phyloP scores from a whole-genome alignment of 2,329 filamentous ascomycete genomes.

The Ceratocystiopsis minuta region DNA sequence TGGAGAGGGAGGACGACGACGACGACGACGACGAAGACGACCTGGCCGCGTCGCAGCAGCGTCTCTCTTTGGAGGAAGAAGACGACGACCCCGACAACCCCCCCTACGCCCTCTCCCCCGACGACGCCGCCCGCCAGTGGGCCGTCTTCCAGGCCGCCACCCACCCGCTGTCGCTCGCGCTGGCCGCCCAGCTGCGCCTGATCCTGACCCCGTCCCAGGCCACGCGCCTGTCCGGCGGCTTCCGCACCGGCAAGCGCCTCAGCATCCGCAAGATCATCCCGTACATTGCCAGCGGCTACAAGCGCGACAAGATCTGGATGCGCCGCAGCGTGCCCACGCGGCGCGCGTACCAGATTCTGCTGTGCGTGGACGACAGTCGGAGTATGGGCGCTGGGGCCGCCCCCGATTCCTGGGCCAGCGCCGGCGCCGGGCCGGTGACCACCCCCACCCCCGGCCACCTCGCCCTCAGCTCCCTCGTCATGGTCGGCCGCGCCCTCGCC shows the following conservation, averaged over 20 bases:
- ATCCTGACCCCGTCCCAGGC: conserved; percentile 89
- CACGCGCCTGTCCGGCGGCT: conserved; percentile 90
- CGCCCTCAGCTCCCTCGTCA: conserved; percentile 84
- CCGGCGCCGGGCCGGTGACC: too few relatives aligned
- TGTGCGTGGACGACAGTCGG: conserved; percentile 89
- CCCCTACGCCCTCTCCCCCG: conserved; percentile 24
- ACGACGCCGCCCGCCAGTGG: conserved; percentile 58
- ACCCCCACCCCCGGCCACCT: conserved; percentile 34
- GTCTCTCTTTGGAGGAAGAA: conserved; percentile 25
- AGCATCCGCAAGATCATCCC: conserved; percentile 99
- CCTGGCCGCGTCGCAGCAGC: conserved; percentile 52
- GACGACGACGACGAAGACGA: conserved; percentile 31
- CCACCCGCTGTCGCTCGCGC: conserved; percentile 65
- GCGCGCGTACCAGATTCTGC: conserved; percentile 88
- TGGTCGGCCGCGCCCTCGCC: conserved; percentile 69
- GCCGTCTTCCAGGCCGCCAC: conserved; percentile 68
- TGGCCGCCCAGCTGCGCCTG: conserved; percentile 87
- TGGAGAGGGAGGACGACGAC: conserved; percentile 23
- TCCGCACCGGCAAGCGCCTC: conserved; percentile 91
- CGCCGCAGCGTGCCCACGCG: conserved; percentile 80
- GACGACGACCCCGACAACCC: conserved; percentile 14
- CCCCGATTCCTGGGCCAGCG: too few relatives aligned
- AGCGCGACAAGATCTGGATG: conserved; percentile 99
- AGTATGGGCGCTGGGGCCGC: conserved; percentile 57
- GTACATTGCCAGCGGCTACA: conserved; percentile 95